Evolutionary conservation across 2,329 filamentous ascomycete species (phyloP).

Genomic region (Trichophyton rubrum): DNA sequence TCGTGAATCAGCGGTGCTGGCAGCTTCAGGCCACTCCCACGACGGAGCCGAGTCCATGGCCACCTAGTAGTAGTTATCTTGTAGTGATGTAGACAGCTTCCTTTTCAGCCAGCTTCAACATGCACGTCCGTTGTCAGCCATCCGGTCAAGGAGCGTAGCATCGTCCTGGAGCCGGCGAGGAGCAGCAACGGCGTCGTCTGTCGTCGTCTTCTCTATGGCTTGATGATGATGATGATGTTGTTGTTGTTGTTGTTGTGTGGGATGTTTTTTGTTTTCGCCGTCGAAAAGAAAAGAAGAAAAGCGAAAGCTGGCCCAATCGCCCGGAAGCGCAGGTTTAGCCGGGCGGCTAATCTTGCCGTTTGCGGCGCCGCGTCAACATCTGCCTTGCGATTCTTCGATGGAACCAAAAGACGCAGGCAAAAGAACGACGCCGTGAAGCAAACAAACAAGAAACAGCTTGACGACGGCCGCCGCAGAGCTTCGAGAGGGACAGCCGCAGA

Average conservation of each 20-base stretch:
- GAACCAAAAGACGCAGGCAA: background rate
- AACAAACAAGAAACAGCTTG: background rate
- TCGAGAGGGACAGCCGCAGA: background rate
- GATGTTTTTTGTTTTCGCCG: background rate
- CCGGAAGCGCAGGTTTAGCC: slow-evolving; percentile 10
- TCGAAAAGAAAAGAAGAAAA: background rate
- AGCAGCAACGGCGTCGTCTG: no score
- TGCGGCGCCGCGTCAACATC: slow-evolving; percentile 21
- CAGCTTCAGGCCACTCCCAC: background rate
- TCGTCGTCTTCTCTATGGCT: no score
- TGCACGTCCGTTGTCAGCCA: background rate
- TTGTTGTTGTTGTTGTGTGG: background rate
- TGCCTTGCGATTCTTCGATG: background rate
- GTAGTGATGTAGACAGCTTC: slow-evolving; percentile 10
- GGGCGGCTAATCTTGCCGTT: slow-evolving; percentile 17
- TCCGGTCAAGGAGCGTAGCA: background rate
- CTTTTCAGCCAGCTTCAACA: background rate
- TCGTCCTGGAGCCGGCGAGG: background rate
- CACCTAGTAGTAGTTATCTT: background rate
- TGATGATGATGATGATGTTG: no score
- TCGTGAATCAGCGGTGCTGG: background rate
- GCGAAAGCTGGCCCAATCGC: slow-evolving; percentile 6
- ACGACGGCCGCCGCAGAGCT: background rate
- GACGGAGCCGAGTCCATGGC: background rate
- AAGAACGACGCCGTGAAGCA: background rate